A percentile compares a stretch with the other conserved stretches of the same genome.
Evolutionary conservation across 225 moss, liverwort and hornwort genomes (phyloP).

Genomic region (Marchantia polymorpha): DNA sequence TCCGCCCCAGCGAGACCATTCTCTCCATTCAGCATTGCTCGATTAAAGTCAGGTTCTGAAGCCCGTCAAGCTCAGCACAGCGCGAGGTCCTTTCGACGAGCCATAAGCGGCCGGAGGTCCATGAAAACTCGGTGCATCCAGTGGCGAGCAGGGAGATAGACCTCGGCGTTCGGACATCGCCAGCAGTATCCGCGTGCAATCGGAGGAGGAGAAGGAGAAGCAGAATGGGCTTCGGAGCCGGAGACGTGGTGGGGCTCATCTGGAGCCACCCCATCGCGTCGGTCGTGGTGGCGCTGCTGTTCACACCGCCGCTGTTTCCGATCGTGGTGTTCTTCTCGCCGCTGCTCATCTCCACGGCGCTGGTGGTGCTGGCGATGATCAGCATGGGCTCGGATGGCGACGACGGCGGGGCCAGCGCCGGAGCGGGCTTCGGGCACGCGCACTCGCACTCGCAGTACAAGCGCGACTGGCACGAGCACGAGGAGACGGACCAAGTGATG

Average conservation of each 20-base stretch:
- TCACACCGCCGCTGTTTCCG: conserved; percentile 76
- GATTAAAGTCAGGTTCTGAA: not conserved
- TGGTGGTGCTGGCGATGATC: conserved; percentile 71
- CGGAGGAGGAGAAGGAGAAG: not conserved
- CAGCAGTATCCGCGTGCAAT: not conserved
- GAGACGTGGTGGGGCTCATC: conserved; percentile 53
- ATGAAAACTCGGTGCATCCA: not conserved
- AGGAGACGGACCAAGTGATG: conserved; percentile 28
- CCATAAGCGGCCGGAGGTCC: not conserved
- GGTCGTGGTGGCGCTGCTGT: conserved; percentile 51
- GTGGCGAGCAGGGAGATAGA: not conserved
- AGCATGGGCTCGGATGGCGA: conserved; percentile 48
- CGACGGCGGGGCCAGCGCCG: not conserved
- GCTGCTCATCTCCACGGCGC: conserved; percentile 73
- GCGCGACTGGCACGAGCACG: conserved; percentile 44
- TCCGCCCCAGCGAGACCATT: no score
- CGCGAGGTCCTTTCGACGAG: not conserved
- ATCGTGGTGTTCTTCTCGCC: conserved; percentile 80
- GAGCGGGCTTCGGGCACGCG: conserved; percentile 23
- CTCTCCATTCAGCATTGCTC: no score
- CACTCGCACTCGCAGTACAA: conserved; percentile 50
- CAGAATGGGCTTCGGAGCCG: conserved; percentile 56
- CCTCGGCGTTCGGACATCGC: no score
- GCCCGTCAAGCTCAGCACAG: not conserved
- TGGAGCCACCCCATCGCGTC: conserved; percentile 61